Conservation (phyloP, 768 basidiomycete genomes). For the Boletellus ananas region DNA sequence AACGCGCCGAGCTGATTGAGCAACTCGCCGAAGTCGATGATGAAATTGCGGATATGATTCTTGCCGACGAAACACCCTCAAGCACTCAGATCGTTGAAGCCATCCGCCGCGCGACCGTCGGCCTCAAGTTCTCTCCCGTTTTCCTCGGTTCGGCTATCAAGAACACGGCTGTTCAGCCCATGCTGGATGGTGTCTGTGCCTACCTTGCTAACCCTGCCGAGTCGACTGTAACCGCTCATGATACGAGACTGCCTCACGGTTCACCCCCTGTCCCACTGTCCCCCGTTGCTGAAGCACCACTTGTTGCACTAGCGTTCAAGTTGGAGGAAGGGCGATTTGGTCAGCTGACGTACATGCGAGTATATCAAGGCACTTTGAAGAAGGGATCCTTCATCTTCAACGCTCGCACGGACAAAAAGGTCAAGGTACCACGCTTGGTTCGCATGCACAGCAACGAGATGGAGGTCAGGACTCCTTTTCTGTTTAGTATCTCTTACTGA, state of each 20-base stretch:
- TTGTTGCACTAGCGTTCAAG: constrained; percentile 97
- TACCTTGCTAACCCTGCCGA: constrained; percentile 92
- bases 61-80: constrained; percentile 77
- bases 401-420: constrained; percentile 91
- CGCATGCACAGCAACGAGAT: constrained; percentile 99
- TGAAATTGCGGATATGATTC: constrained; percentile 84
- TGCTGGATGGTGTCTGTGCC: constrained; percentile 92
- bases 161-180: constrained; percentile 91
- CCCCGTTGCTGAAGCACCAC: constrained; percentile 81
- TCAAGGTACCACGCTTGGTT: constrained; percentile 94
- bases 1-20: constrained; percentile 90
- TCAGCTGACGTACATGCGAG: constrained; percentile 96
- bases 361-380: constrained; percentile 93
- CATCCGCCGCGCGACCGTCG: constrained; percentile 84
- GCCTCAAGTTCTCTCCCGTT: constrained; percentile 91
- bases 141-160: constrained; percentile 97
- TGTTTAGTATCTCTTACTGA: no score
- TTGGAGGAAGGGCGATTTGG: constrained; percentile 96
- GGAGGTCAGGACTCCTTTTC: constrained; percentile 59
- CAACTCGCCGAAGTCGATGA: constrained; percentile 97
- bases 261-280: constrained; percentile 71
- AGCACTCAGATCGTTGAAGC: constrained; percentile 74
- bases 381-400: constrained; percentile 85
- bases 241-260: constrained; percentile 61
- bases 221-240: constrained; percentile 73